These are phyloP conservation scores for Kwoniella heveanensis DNA, from an alignment of 768 basidiomycete genomes.

Conservation along the genomic window DNA sequence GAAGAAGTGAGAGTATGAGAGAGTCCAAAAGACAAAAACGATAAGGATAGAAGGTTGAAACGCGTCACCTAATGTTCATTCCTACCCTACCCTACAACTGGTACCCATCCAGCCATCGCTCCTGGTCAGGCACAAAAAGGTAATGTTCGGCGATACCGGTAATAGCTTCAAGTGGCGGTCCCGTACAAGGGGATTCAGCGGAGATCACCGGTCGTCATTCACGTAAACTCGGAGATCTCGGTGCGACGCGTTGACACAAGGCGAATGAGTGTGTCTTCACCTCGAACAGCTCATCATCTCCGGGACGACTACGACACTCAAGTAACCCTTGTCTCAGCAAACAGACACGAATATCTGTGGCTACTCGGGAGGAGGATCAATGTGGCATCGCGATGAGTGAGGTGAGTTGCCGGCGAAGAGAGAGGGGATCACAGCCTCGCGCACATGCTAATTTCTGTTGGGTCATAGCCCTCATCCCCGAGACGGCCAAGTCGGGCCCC, in stretches of 20 bases:
- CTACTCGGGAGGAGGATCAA: too few species aligned
- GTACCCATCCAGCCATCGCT: constrained; percentile 9
- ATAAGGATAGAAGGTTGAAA: constrained; percentile 6
- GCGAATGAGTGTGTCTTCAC: too few species aligned
- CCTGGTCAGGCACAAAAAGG: not conserved
- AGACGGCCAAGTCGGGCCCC: not conserved
- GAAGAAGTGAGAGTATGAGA: not conserved
- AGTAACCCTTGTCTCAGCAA: too few species aligned
- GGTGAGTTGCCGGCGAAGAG: not conserved
- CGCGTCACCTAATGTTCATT: constrained; percentile 20
- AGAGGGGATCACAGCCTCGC: not conserved
- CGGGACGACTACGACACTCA: too few species aligned
- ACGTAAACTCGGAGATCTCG: not conserved
- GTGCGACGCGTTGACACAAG: not conserved
- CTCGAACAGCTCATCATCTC: too few species aligned
- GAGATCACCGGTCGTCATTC: not conserved
- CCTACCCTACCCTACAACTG: constrained; percentile 6
- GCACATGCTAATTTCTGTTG: not conserved
- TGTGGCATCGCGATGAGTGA: constrained; percentile 1
- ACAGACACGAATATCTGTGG: not conserved
- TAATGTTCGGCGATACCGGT: constrained; percentile 5
- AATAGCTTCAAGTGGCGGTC: not conserved
- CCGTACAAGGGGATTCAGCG: not conserved
- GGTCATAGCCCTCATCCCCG: not conserved
- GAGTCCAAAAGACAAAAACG: constrained; percentile 1